Conservation (phyloP, 768 basidiomycete genomes). For the Tephrocybe rancida region DNA sequence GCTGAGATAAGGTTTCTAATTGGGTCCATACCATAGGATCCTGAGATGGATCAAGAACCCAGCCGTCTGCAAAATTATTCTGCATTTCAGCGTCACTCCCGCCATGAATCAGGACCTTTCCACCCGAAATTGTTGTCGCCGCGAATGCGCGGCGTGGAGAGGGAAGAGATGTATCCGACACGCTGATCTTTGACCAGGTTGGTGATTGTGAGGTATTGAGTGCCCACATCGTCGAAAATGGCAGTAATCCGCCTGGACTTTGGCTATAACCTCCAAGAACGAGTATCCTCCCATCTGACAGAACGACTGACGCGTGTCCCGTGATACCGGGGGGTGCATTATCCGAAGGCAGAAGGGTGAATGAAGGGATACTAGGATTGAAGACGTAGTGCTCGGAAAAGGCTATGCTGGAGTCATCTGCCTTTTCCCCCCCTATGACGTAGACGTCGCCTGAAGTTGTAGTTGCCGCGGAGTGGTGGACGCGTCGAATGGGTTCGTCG, state of each 20-base stretch:
- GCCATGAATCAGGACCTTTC: conserved; percentile 74
- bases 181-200: conserved; percentile 52
- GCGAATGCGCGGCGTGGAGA: conserved; percentile 66
- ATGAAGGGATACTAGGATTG: conserved; percentile 48
- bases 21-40: conserved; percentile 62
- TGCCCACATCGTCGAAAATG: conserved; percentile 62
- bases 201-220: conserved; percentile 57
- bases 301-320: conserved; percentile 73
- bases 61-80: conserved; percentile 64
- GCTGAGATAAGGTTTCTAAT: conserved; percentile 50
- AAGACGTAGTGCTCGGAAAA: conserved; percentile 72
- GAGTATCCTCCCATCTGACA: conserved; percentile 68
- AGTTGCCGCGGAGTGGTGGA: conserved; percentile 70
- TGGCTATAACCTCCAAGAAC: conserved; percentile 74
- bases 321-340: conserved; percentile 68
- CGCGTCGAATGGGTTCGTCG: conserved; percentile 70
- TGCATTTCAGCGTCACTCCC: conserved; percentile 65
- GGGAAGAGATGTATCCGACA: conserved; percentile 45
- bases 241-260: conserved; percentile 46
- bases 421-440: conserved; percentile 78
- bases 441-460: conserved; percentile 53
- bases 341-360: conserved; percentile 54
- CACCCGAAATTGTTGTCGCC: conserved; percentile 48
- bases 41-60: conserved; percentile 62
- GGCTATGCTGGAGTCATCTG: conserved; percentile 72